Conservation (phyloP, 441 rosid species). For the Populus hybrid region DNA sequence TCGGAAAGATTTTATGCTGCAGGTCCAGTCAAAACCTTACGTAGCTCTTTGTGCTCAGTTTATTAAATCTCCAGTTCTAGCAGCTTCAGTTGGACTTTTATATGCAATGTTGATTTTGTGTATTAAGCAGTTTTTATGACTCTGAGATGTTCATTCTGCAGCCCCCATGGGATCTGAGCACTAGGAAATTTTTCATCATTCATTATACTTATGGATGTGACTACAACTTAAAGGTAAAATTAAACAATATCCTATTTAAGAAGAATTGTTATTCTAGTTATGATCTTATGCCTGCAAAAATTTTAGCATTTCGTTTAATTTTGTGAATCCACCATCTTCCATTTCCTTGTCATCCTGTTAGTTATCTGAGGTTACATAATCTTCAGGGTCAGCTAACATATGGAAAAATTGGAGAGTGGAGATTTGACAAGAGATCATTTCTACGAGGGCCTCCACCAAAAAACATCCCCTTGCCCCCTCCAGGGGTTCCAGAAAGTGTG, state of each 20-base stretch:
- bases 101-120: background rate
- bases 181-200: constrained; percentile 46
- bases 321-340: background rate
- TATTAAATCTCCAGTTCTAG: background rate
- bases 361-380: background rate
- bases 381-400: constrained; percentile 53
- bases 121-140: background rate
- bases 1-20: constrained; percentile 62
- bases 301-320: background rate
- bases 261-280: background rate
- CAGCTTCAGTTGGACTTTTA: constrained; percentile 3
- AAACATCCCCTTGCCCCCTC: constrained; percentile 65
- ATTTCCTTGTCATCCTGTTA: background rate
- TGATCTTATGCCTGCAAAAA: background rate
- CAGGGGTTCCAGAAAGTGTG: constrained; percentile 70
- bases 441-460: constrained; percentile 54
- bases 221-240: constrained; percentile 47
- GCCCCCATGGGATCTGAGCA: constrained; percentile 62
- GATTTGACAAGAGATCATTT: constrained; percentile 65
- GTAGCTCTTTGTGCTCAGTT: background rate
- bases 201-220: constrained; percentile 74
- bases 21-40: constrained; percentile 31
- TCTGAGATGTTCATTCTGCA: constrained; percentile 23
- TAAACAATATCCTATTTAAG: background rate
- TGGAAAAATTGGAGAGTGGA: constrained; percentile 71